phyloP scores from a whole-genome alignment of 192 early-diverging fungal species.

The Backusella liffmaniae region DNA sequence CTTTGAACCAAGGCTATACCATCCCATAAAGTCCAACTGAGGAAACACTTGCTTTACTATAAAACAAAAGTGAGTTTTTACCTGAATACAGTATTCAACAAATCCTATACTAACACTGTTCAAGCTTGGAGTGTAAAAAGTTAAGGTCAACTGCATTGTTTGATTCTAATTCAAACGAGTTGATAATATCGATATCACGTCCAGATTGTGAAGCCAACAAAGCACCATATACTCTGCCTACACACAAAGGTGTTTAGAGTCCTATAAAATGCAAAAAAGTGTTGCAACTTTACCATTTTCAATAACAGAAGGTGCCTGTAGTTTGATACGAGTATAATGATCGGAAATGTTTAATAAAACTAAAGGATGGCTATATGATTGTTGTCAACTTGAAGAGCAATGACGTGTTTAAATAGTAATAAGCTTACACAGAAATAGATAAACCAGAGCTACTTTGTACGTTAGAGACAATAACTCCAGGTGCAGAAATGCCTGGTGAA shows the following conservation, averaged over 20 bases:
- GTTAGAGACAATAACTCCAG: conserved; percentile 41
- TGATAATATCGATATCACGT: conserved; percentile 81
- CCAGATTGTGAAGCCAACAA: conserved; percentile 74
- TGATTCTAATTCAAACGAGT: conserved; percentile 77
- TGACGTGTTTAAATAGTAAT: not conserved
- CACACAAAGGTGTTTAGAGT: not conserved
- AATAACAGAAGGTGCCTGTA: conserved; percentile 49
- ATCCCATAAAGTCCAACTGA: conserved; percentile 78
- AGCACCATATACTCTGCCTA: conserved; percentile 65
- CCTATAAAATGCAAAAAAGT: not conserved
- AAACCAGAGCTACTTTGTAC: conserved; percentile 57
- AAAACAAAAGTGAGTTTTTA: not conserved
- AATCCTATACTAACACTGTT: conserved; percentile 62
- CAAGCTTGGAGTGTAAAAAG: conserved; percentile 71
- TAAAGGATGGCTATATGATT: conserved; percentile 72
- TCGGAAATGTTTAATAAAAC: conserved; percentile 89
- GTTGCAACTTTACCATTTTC: not conserved
- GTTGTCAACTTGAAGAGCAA: not conserved
- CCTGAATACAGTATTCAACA: not conserved
- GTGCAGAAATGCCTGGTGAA: not conserved
- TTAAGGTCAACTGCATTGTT: conserved; percentile 53
- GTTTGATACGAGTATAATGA: conserved; percentile 72
- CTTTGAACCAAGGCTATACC: conserved; percentile 71
- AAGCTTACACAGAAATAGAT: conserved; percentile 46
- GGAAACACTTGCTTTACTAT: conserved; percentile 84